These are phyloP conservation scores for Tubosaeta sp. DNA, from an alignment of 768 basidiomycete species.

Conservation along the genomic window DNA sequence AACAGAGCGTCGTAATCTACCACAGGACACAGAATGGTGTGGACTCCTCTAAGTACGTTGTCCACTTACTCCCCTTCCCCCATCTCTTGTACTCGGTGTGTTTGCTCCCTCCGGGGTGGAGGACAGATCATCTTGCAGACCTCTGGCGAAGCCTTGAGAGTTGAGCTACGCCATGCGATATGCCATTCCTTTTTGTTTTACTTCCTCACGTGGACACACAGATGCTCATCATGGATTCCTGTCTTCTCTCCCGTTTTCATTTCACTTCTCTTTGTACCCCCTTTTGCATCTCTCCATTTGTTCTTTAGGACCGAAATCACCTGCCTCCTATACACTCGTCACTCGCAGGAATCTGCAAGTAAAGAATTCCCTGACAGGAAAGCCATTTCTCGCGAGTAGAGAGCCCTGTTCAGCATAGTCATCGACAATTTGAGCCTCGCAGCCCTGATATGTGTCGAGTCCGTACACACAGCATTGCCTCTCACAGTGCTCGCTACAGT, in stretches of 20 bases:
- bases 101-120: conserved; percentile 38
- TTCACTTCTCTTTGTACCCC: conserved; percentile 27
- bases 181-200: conserved; percentile 34
- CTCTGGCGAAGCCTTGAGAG: conserved; percentile 47
- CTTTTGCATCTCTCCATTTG: conserved; percentile 31
- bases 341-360: conserved; percentile 21
- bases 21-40: conserved; percentile 29
- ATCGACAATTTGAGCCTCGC: conserved; percentile 9
- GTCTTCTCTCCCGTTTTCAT: conserved; percentile 28
- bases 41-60: conserved; percentile 46
- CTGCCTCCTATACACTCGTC: conserved; percentile 32
- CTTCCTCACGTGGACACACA: conserved; percentile 37
- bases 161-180: conserved; percentile 32
- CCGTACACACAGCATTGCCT: conserved; percentile 14
- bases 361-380: conserved; percentile 9
- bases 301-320: conserved; percentile 42
- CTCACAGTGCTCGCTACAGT: conserved; percentile 7
- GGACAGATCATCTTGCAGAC: conserved; percentile 30
- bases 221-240: conserved; percentile 40
- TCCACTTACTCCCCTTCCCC: conserved; percentile 39
- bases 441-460: conserved; percentile 15
- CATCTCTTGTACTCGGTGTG: conserved; percentile 33
- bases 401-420: conserved; percentile 8
- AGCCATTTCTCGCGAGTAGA: conserved; percentile 24
- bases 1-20: conserved; percentile 21